These are phyloP conservation scores for Syzygium oleosum DNA, from an alignment of 345 rosid species.

Conservation along the genomic window DNA sequence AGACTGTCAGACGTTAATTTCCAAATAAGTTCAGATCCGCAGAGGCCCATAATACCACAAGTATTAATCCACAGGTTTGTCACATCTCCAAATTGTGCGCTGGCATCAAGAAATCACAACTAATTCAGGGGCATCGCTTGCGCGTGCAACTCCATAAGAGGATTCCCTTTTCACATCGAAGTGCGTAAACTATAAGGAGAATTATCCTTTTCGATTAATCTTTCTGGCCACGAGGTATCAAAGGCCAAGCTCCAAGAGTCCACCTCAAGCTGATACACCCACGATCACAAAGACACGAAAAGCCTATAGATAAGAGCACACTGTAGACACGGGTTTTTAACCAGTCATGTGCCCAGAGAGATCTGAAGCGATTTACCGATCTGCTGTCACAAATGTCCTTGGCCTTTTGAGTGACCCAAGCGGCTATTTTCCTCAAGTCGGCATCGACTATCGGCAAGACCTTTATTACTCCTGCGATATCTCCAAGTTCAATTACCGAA, in stretches of 20 bases:
- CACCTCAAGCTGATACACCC: not conserved
- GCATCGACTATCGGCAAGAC: slow-evolving; percentile 49
- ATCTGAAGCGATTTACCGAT: slow-evolving; percentile 29
- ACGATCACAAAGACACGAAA: not conserved
- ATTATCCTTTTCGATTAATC: not conserved
- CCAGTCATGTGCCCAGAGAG: not conserved
- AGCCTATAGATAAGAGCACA: not conserved
- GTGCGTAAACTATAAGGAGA: not conserved
- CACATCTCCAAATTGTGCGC: not conserved
- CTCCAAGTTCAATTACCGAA: not conserved
- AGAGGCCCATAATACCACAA: not conserved
- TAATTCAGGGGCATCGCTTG: not conserved
- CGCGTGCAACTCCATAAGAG: not conserved
- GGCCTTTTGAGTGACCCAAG: slow-evolving; percentile 49
- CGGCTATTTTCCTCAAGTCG: slow-evolving; percentile 60
- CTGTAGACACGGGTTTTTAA: not conserved
- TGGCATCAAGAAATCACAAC: not conserved
- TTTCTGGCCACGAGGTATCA: not conserved
- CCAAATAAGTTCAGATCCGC: not conserved
- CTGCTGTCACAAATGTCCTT: slow-evolving; percentile 38
- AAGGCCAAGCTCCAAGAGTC: not conserved
- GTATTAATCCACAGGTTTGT: not conserved
- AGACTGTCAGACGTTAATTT: not conserved
- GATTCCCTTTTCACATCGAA: not conserved
- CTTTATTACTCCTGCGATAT: slow-evolving; percentile 45